phyloP scores from a whole-genome alignment of 2,329 filamentous ascomycete genomes.

The Macrophomina pseudophaseolina region DNA sequence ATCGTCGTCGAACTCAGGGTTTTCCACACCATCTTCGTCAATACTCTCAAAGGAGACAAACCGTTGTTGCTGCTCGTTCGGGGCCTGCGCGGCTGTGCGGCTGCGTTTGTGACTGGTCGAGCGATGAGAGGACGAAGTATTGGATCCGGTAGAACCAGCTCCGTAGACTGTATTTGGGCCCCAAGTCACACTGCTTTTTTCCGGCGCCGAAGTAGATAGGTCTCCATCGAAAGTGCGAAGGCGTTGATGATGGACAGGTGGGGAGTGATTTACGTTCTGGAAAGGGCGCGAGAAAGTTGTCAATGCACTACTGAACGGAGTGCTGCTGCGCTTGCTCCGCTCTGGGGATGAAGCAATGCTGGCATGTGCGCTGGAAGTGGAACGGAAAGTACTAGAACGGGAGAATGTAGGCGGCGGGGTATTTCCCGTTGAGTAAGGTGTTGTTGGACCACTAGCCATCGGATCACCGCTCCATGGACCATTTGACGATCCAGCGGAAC shows the following conservation, averaged over 20 bases:
- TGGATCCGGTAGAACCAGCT: slow-evolving; percentile 6
- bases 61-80: slow-evolving; percentile 2
- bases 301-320: slow-evolving; percentile 48
- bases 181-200: slow-evolving; percentile 52
- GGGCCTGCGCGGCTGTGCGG: neutral
- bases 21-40: neutral
- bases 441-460: slow-evolving; percentile 51
- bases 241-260: slow-evolving; percentile 41
- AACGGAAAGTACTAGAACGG: slow-evolving; percentile 45
- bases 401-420: slow-evolving; percentile 55
- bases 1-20: slow-evolving; percentile 3
- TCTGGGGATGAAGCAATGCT: slow-evolving; percentile 52
- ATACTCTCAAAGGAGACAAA: slow-evolving; percentile 12
- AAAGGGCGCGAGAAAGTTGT: slow-evolving; percentile 48
- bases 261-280: slow-evolving; percentile 44
- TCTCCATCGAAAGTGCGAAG: slow-evolving; percentile 36
- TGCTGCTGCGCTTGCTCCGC: slow-evolving; percentile 38
- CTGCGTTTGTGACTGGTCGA: slow-evolving; percentile 17
- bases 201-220: slow-evolving; percentile 48
- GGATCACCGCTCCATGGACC: slow-evolving; percentile 54
- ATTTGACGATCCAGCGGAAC: slow-evolving; percentile 57
- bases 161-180: slow-evolving; percentile 49
- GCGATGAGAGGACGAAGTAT: slow-evolving; percentile 8
- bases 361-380: slow-evolving; percentile 41
- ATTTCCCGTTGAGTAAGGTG: slow-evolving; percentile 58